phyloP scores from a whole-genome alignment of 2,329 filamentous ascomycete species.

The Trichoderma lentiforme region DNA sequence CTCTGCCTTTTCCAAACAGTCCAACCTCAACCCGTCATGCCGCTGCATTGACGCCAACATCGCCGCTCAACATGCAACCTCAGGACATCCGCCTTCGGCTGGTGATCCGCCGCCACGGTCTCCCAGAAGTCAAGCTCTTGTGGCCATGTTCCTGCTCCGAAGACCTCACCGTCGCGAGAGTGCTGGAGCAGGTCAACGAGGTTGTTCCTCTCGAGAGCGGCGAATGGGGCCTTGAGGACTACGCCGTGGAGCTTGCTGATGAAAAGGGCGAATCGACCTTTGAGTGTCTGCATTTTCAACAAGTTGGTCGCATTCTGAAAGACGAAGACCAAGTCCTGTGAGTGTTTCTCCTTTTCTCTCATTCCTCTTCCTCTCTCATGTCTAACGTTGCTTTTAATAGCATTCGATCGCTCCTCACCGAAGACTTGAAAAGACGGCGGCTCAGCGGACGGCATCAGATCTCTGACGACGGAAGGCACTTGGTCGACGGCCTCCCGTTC shows the following conservation, averaged over 20 bases:
- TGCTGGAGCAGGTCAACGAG: conserved; percentile 76
- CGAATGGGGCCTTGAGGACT: conserved; percentile 87
- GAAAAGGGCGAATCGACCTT: conserved; percentile 55
- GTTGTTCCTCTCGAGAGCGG: conserved; percentile 76
- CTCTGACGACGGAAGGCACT: conserved; percentile 69
- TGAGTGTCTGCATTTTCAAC: conserved; percentile 84
- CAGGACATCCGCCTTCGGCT: conserved; percentile 66
- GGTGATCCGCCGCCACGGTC: conserved; percentile 66
- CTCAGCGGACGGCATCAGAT: conserved; percentile 81
- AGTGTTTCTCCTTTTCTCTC: conserved; percentile 32
- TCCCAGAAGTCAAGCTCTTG: conserved; percentile 69
- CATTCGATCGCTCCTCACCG: conserved; percentile 72
- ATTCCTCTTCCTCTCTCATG: neutral
- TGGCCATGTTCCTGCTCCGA: conserved; percentile 61
- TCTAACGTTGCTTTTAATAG: conserved; percentile 39
- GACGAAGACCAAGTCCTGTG: conserved; percentile 83
- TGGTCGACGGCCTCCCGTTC: conserved; percentile 83
- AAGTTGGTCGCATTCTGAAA: conserved; percentile 65
- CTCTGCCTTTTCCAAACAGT: neutral
- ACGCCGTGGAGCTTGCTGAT: conserved; percentile 70
- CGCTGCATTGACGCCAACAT: neutral
- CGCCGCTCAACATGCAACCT: conserved; percentile 14
- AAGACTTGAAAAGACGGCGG: conserved; percentile 69
- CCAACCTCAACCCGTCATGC: neutral
- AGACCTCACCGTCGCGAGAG: conserved; percentile 68